Evolutionary conservation across 176 grass and related monocot species (phyloP).

Genomic region (Avena sativa): DNA sequence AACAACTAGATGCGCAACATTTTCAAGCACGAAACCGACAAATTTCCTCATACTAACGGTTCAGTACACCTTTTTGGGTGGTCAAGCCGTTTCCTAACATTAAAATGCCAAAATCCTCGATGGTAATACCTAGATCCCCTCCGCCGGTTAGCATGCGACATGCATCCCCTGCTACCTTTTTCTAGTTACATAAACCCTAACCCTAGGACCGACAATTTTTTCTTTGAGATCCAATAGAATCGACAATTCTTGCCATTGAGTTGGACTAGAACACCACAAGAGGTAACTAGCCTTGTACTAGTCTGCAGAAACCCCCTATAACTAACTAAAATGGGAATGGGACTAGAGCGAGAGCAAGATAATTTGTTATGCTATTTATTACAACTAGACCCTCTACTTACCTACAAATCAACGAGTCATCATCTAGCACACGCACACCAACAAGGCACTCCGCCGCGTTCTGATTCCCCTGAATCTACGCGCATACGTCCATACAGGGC

Average conservation of each 20-base stretch:
- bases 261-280: neutral
- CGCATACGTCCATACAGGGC: neutral
- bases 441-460: neutral
- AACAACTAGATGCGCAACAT: too few relatives aligned
- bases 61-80: neutral
- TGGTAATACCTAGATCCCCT: neutral
- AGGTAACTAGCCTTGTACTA: neutral
- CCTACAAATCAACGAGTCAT: neutral
- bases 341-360: neutral
- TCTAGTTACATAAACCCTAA: neutral
- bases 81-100: neutral
- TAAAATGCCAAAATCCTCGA: neutral
- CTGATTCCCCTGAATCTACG: neutral
- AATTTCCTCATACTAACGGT: neutral
- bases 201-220: neutral
- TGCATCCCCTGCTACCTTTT: neutral
- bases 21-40: neutral
- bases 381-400: neutral
- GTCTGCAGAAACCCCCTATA: neutral
- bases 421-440: neutral
- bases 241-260: neutral
- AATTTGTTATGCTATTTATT: neutral
- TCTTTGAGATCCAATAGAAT: too few relatives aligned
- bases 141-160: neutral
- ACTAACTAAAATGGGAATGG: neutral